Percentiles rank a stretch among this genome's conserved stretches.
Conservation (phyloP, 768 basidiomycete species). For the Suillus fuscotomentosus region DNA sequence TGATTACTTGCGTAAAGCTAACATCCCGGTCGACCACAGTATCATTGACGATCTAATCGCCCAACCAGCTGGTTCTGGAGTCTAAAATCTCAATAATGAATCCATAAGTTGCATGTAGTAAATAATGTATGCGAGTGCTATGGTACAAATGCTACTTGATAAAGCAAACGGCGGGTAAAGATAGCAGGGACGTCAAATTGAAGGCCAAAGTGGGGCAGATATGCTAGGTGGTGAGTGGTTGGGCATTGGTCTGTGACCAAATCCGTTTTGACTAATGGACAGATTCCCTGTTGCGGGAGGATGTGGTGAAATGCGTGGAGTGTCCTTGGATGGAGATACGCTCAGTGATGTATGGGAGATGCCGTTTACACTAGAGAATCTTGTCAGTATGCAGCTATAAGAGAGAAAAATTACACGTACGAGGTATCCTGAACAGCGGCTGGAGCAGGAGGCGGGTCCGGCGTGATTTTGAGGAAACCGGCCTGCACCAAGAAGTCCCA, state of each 20-base stretch:
- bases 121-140: slow-evolving; percentile 22
- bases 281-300: slow-evolving; percentile 11
- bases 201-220: slow-evolving; percentile 20
- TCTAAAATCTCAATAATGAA: slow-evolving; percentile 9
- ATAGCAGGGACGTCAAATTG: slow-evolving; percentile 11
- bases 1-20: slow-evolving; percentile 42
- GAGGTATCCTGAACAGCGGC: slow-evolving; percentile 32
- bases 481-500: slow-evolving; percentile 93
- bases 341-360: slow-evolving; percentile 14
- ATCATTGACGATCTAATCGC: slow-evolving; percentile 41
- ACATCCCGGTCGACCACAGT: slow-evolving; percentile 40
- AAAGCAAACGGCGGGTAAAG: slow-evolving; percentile 3
- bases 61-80: slow-evolving; percentile 8
- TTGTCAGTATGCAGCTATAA: not conserved
- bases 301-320: slow-evolving; percentile 18
- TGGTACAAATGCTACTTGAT: slow-evolving; percentile 26
- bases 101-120: slow-evolving; percentile 8
- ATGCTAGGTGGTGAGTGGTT: slow-evolving; percentile 23
- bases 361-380: slow-evolving; percentile 9
- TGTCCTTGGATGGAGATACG: slow-evolving; percentile 28
- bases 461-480: slow-evolving; percentile 73
- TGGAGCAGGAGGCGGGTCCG: slow-evolving; percentile 41
- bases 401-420: slow-evolving; percentile 27
- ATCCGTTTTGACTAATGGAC: slow-evolving; percentile 18
- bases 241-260: slow-evolving; percentile 14